Evolutionary conservation across 2,329 filamentous ascomycete genomes (phyloP), one percentile per base, ranked within the genome.

Genomic region (Penicillium sp.): DNA sequence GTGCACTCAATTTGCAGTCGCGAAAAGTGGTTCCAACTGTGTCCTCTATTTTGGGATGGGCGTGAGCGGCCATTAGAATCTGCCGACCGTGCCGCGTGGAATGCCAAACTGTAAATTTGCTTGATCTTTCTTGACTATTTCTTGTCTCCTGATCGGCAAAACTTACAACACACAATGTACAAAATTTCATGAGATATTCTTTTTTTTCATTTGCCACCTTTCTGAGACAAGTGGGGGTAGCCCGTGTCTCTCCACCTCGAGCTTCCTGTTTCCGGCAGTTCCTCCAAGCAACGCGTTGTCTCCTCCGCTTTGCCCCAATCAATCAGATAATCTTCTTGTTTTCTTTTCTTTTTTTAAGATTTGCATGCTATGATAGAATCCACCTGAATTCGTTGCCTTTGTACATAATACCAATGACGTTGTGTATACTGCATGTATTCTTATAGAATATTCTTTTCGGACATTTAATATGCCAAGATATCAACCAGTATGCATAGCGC

Each of bases 41-140:
- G 71, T 54, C 74, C 74, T 6, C 44, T 77, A 22, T 75, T 72
- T 55, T 77, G 73, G 72, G 74, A 77, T 55, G 74, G 73, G 6
- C 56, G 71, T 7, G 67, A 72, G 52, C 59, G 66, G 45, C 71
- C 71, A 15, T 51, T 74, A 43, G 72, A 74, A 57, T 70, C 64
- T 33, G 67, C 72, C 15, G 72, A 75, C 59, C 64, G 72, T 10
- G 70, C 69, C 10, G 72, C 72, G 0, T 75, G 72, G 72, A 71
- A 74, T 60, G 70, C 72, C 5, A 75, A 73, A 59, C 59, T 75
- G 19, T 74, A 67, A 53, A 31, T 32, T 43, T 42, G 24, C 26
- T 50, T 41, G 22, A 10, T 9, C 3, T 41, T 40, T 8, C 17
- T 37, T 35, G 6, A 39, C 37, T 42, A 45, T 43, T 48, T 28